phyloP scores from a whole-genome alignment of 176 grass and related monocot genomes.

The Bonia amplexicaulis region DNA sequence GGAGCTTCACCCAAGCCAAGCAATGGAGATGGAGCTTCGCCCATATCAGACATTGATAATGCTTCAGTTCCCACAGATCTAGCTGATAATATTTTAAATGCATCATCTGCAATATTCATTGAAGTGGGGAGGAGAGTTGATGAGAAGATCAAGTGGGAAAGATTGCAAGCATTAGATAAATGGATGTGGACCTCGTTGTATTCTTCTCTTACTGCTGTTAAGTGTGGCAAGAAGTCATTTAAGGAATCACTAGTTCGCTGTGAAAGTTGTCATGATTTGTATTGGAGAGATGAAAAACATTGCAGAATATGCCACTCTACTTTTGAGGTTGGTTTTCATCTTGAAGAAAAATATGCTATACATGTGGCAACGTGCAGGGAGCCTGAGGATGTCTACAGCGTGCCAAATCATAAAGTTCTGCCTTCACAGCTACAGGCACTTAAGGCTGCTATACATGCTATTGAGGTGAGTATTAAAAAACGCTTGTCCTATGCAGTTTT shows the following conservation, averaged over 20 bases:
- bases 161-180: conserved; percentile 65
- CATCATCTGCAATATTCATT: conserved; percentile 45
- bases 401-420: conserved; percentile 71
- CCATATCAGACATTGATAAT: conserved; percentile 78
- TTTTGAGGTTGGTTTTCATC: conserved; percentile 91
- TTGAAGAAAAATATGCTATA: conserved; percentile 89
- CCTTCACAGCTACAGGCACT: conserved; percentile 79
- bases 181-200: conserved; percentile 86
- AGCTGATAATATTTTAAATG: conserved; percentile 38
- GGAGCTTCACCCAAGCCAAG: conserved; percentile 12
- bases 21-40: conserved; percentile 23
- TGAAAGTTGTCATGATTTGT: conserved; percentile 83
- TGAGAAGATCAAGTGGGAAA: conserved; percentile 71
- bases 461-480: conserved; percentile 61
- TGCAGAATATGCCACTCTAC: conserved; percentile 90
- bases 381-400: conserved; percentile 31
- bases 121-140: conserved; percentile 59
- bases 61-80: conserved; percentile 23
- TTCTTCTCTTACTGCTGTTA: conserved; percentile 57
- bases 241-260: conserved; percentile 66
- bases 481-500: background rate
- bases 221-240: conserved; percentile 59
- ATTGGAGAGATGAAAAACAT: conserved; percentile 99
- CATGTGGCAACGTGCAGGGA: conserved; percentile 73
- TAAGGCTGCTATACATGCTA: conserved; percentile 82